Evolutionary conservation across 73 alveolate species (phyloP).

Genomic region (Stentor roeselii): DNA sequence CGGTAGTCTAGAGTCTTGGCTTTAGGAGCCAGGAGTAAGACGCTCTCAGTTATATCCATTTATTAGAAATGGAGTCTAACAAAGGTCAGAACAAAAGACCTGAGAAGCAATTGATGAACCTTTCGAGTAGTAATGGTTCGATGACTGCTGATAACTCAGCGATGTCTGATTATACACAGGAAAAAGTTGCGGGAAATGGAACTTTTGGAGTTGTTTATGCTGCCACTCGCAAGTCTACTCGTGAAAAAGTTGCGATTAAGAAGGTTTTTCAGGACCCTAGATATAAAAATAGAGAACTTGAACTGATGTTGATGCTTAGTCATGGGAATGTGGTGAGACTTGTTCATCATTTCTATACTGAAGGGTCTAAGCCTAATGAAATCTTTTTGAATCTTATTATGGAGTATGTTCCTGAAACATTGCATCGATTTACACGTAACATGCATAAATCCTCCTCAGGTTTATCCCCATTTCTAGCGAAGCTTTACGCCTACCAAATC

Average conservation of each 20-base stretch:
- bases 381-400: constrained; percentile 80
- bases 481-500: constrained; percentile 86
- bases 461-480: constrained; percentile 65
- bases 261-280: constrained; percentile 79
- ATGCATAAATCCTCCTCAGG: constrained; percentile 59
- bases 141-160: too few relatives aligned
- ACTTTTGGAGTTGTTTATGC: constrained; percentile 87
- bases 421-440: constrained; percentile 60
- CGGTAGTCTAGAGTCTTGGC: neutral
- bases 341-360: constrained; percentile 80
- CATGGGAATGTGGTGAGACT: constrained; percentile 79
- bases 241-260: constrained; percentile 80
- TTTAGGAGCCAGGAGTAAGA: neutral
- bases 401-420: constrained; percentile 90
- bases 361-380: constrained; percentile 68
- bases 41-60: neutral
- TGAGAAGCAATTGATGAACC: too few relatives aligned
- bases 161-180: constrained; percentile 33
- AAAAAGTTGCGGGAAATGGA: constrained; percentile 82
- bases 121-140: too few relatives aligned
- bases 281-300: constrained; percentile 86
- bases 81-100: too few relatives aligned
- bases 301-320: constrained; percentile 73
- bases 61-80: too few relatives aligned
- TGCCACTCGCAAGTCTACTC: constrained; percentile 57